A percentile compares a stretch with the other conserved stretches of the same genome.
Conservation (phyloP, 768 basidiomycete species). For the Kwoniella newhampshirensis region DNA sequence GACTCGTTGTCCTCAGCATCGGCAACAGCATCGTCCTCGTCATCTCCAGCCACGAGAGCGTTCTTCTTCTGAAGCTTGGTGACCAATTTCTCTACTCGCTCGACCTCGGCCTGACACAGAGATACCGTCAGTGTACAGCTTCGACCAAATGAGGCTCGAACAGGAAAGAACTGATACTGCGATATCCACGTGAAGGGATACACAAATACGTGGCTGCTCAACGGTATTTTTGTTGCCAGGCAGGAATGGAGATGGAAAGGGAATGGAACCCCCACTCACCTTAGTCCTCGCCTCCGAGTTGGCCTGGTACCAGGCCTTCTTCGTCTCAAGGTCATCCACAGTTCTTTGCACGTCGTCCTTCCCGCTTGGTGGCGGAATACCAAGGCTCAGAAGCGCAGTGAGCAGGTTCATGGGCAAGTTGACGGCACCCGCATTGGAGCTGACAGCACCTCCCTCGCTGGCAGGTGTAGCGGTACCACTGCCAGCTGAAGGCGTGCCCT, state of each 20-base stretch:
- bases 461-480: constrained; percentile 40
- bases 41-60: constrained; percentile 17
- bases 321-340: constrained; percentile 84
- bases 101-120: constrained; percentile 44
- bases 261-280: constrained; percentile 29
- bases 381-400: constrained; percentile 77
- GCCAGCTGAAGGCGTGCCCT: constrained; percentile 21
- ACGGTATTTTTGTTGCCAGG: too few relatives aligned
- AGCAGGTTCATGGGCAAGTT: constrained; percentile 83
- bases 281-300: constrained; percentile 66
- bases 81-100: constrained; percentile 50
- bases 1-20: constrained; percentile 17
- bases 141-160: too few relatives aligned
- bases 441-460: constrained; percentile 48
- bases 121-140: too few relatives aligned
- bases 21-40: constrained; percentile 23
- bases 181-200: too few relatives aligned
- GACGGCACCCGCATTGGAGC: constrained; percentile 53
- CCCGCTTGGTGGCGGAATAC: constrained; percentile 84
- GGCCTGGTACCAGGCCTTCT: constrained; percentile 91
- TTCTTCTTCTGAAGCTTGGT: constrained; percentile 52
- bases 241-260: too few relatives aligned
- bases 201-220: too few relatives aligned
- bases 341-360: constrained; percentile 74
- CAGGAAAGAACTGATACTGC: too few relatives aligned